Evolutionary conservation across 352 stramenopile genomes (phyloP).

Genomic region (Phytophthora agathidicida): DNA sequence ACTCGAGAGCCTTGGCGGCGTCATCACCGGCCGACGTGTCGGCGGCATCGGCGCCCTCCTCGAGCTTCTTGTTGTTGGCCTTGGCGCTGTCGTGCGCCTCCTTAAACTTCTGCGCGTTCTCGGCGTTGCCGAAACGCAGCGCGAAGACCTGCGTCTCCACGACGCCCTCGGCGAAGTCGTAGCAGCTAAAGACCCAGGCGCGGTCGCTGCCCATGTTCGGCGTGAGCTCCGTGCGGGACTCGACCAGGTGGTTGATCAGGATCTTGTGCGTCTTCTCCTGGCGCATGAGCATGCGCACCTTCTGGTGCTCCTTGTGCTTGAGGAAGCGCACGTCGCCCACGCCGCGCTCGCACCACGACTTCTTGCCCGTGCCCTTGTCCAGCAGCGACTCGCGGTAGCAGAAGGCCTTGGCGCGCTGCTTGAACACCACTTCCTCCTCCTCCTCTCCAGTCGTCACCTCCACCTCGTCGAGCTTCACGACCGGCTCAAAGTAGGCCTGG

Average conservation of each 20-base stretch:
- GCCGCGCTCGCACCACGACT: conserved; percentile 97
- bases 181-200: conserved; percentile 98
- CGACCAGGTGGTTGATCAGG: conserved; percentile 97
- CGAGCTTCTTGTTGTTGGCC: conserved; percentile 94
- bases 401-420: conserved; percentile 96
- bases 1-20: conserved; percentile 91
- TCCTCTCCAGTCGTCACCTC: conserved; percentile 98
- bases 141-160: conserved; percentile 92
- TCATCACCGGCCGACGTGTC: conserved; percentile 94
- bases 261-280: conserved; percentile 99
- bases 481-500: conserved; percentile 89
- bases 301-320: conserved; percentile 95
- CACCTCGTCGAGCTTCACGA: conserved; percentile 92
- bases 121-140: conserved; percentile 95
- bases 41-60: conserved; percentile 91
- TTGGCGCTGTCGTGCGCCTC: conserved; percentile 94
- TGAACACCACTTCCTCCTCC: conserved; percentile 96
- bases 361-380: conserved; percentile 97
- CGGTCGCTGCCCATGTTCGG: conserved; percentile 97
- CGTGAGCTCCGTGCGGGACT: conserved; percentile 95
- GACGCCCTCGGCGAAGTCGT: conserved; percentile 97
- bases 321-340: conserved; percentile 97
- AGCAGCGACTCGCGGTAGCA: conserved; percentile 97
- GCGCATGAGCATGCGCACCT: conserved; percentile 97
- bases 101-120: conserved; percentile 98